Evolutionary conservation across 345 rosid species (phyloP).

Genomic region (Psidium friedrichsthalianum): DNA sequence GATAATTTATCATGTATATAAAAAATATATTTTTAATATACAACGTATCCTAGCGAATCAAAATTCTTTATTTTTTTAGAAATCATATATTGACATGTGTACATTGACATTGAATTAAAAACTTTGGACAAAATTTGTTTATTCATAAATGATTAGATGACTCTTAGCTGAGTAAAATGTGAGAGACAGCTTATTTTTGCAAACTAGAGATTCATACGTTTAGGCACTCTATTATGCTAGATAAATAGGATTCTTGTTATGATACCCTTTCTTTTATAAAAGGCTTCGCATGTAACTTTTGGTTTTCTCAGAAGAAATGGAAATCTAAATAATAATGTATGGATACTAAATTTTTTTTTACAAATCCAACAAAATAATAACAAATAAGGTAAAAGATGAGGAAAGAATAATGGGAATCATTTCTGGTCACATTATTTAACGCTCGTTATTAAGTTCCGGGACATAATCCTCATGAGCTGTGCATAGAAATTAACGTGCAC

Average conservation of each 20-base stretch:
- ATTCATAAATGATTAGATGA: no score
- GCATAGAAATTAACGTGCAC: no score
- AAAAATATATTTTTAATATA: no score
- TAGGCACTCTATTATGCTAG: fast-evolving
- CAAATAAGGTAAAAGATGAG: background rate
- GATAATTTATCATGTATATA: no score
- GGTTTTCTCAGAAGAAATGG: background rate
- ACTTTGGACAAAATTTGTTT: no score
- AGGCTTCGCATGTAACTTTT: background rate
- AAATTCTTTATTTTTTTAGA: no score
- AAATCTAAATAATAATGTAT: background rate
- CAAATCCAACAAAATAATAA: background rate
- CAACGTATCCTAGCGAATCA: no score
- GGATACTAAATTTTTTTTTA: background rate
- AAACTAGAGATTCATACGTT: no score
- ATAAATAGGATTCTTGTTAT: no score
- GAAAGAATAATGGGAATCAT: fast-evolving
- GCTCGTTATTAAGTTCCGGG: background rate
- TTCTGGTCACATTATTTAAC: background rate
- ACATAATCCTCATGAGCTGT: background rate
- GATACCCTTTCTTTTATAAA: background rate
- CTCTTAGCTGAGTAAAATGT: fast-evolving
- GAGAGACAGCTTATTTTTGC: fast-evolving
- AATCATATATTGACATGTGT: no score
- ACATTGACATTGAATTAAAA: no score